Evolutionary conservation across 2,329 filamentous ascomycete species (phyloP).

Genomic region (Hymenoscyphus linearis): DNA sequence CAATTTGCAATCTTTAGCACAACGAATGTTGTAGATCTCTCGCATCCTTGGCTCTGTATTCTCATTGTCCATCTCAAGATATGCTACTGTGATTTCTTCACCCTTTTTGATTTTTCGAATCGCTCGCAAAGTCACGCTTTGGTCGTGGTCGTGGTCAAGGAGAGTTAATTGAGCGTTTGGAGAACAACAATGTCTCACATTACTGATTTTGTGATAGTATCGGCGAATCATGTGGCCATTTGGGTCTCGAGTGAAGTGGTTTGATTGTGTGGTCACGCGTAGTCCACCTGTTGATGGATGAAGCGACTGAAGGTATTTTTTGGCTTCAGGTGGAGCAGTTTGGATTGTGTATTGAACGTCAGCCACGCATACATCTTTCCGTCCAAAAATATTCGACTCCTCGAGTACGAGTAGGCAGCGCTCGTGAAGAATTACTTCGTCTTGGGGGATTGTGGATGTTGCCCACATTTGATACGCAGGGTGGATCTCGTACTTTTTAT

Average conservation of each 20-base stretch:
- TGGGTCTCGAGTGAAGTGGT: not conserved
- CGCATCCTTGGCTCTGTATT: not conserved
- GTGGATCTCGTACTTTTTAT: not conserved
- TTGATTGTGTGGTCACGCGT: not conserved
- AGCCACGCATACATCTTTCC: not conserved
- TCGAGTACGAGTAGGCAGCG: not conserved
- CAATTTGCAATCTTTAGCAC: not conserved
- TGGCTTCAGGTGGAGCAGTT: not conserved
- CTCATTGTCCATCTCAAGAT: not conserved
- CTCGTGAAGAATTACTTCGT: not conserved
- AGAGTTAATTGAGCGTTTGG: not conserved
- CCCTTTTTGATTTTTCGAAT: not conserved
- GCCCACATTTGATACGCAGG: not conserved
- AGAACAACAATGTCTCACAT: not conserved
- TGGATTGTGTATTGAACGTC: not conserved
- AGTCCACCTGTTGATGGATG: not conserved
- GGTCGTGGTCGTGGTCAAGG: not conserved
- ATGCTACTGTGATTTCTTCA: not conserved
- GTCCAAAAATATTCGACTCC: not conserved
- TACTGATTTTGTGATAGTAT: constrained; percentile 2
- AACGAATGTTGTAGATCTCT: not conserved
- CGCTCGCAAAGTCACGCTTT: not conserved
- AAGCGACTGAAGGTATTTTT: not conserved
- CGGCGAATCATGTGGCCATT: not conserved
- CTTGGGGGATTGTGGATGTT: not conserved